Base-by-base conservation (phyloP, 345 rosid species). In the Aurinia saxatilis region DNA sequence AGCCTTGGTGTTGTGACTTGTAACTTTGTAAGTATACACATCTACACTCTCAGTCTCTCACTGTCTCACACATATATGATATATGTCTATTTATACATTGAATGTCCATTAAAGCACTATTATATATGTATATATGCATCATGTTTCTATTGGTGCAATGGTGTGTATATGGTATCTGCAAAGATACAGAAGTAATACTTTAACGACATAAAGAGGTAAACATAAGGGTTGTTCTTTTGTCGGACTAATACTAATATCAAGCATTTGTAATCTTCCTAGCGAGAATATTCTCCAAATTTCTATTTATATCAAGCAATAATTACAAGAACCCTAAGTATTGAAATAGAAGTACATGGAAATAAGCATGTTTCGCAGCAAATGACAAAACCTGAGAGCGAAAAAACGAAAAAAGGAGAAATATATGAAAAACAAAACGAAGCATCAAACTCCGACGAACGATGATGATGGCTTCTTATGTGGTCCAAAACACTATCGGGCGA, bases 191-290 rank as follows among this genome's bases (percentile, higher is more conserved):
- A 48, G 62, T 31, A 30, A 50, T 55, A 52, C 64, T 70, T 29
- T 70, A 47, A 44, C 46, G 31, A 40, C 31, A 60, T 36, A 60
- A 45, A 69, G 50, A 54, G 68, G 57, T 54, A 55, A 55, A 15
- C 1, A 62, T 46, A 47, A 70, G 68, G 74, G 57, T 39, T 47
- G 7, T 55, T 36, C 21, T 50, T 64, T 62, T 70, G 58, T 62
- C 68, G 57, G 63, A 70, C 63, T 62, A 47, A 70, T 38, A 62
- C 68, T 47, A 54, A 49, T 62, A 19, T 70, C 57, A 70, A 38
- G 74, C 30, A 62, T 70, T 70, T 70, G 74, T 70, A 70, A 62
- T 70, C 58, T 70, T 62, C 68, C 52, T 49, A 54, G 51, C 68
- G 13, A 62, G 74, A 70, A 70, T 70, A 70, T 62, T 70, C 74